A percentile compares a stretch with the other conserved stretches of the same genome.
These are phyloP conservation scores for Pseudocercospora vitis DNA, from an alignment of 2,329 filamentous ascomycete genomes.

Conservation along the genomic window DNA sequence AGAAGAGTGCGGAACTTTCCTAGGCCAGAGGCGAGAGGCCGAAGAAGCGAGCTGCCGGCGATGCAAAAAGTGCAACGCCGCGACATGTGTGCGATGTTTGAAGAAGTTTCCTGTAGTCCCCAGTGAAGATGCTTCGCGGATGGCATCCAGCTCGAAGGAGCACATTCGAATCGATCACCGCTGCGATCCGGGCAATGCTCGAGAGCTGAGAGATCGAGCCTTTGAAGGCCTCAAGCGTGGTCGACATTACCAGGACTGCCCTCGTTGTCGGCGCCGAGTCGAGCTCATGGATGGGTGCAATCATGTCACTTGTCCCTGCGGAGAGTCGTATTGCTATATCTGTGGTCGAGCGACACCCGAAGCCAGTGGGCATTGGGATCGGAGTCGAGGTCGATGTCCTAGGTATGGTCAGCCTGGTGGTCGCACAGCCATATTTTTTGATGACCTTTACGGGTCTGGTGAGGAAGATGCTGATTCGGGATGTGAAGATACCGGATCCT, in stretches of 20 bases:
- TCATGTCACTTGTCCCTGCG: slow-evolving; percentile 24
- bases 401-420: slow-evolving; percentile 18
- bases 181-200: slow-evolving; percentile 12
- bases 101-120: not conserved
- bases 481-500: slow-evolving; percentile 6
- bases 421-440: slow-evolving; percentile 11
- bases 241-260: slow-evolving; percentile 25
- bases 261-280: slow-evolving; percentile 13
- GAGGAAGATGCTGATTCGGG: slow-evolving; percentile 4
- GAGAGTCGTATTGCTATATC: slow-evolving; percentile 20
- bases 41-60: not conserved
- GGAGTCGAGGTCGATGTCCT: slow-evolving; percentile 13
- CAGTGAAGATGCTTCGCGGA: not conserved
- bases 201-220: slow-evolving; percentile 10
- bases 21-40: not conserved
- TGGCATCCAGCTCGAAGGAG: not conserved
- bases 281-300: slow-evolving; percentile 24
- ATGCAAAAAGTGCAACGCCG: slow-evolving; percentile 6
- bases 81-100: slow-evolving; percentile 11
- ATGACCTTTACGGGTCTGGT: slow-evolving; percentile 12
- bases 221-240: slow-evolving; percentile 22
- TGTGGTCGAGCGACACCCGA: slow-evolving; percentile 15
- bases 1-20: slow-evolving; percentile 10
- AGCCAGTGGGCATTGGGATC: slow-evolving; percentile 15
- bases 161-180: slow-evolving; percentile 7